Base-by-base conservation (phyloP, 2,329 filamentous ascomycete species). In the Trichoderma koningiopsis region DNA sequence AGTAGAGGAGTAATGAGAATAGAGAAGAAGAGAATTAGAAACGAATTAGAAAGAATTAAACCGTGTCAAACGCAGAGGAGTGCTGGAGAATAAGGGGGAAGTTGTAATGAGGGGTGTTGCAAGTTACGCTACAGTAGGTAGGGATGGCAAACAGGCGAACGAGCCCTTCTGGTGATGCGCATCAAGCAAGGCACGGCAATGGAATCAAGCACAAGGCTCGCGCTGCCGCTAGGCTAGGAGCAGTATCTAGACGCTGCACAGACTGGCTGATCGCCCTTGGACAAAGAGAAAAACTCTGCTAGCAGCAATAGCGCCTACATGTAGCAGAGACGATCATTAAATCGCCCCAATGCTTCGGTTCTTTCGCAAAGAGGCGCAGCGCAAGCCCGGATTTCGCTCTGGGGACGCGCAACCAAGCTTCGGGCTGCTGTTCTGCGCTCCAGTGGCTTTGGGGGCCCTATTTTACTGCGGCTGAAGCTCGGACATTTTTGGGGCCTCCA, bases 381-480 rank as follows among this genome's bases (percentile, higher is more conserved):
- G 55, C 63, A 67, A 67, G 63, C 63, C 63, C 31, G 52, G 27
- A 22, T 65, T 66, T 53, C n/a, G 13, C 24, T 37, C n/a, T 43
- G 19, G 19, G 63, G 55, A 58, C 63, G 63, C 63, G 63, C 63
- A 67, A 67, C 37, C 63, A 67, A 67, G 58, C 37, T 67, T 31
- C 27, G 57, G 35, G 27, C 33, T 14, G 27, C 19, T 14, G 14
- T 33, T 19, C 27, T 22, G 35, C 56, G 35, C 35, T 55, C 37
- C 31, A 55, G 61, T 64, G 61, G 61, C 61, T 64, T 49, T 40
- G 37, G 37, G 27, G 47, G 37, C 22, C 19, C 52, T 40, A 14
- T 40, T 40, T 40, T 19, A 27, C 14, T 43, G 53, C 64, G 61
- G 68, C 35, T 65, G 68, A 69, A 69, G 60, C 68, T 66, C 68